Conservation (phyloP, 208 protist species). For the Leptomonas seymouri region DNA sequence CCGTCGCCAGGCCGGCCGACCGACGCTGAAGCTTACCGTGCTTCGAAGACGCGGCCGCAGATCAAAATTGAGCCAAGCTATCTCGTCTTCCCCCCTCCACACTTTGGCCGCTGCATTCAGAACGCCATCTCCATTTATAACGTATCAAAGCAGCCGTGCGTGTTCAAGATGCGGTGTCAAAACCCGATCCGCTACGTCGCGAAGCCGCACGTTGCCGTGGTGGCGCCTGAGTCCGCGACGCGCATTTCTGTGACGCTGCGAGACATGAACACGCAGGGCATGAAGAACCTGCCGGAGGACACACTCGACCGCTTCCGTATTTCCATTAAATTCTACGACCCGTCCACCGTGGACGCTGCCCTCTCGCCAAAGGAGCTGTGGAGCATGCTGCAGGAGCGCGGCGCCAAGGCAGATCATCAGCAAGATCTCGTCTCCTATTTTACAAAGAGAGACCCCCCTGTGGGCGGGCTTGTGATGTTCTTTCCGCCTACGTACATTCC, state of each 20-base stretch:
- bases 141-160: conserved; percentile 43
- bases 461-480: conserved; percentile 45
- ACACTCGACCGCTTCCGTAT: conserved; percentile 56
- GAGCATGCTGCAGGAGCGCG: conserved; percentile 27
- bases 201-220: conserved; percentile 58
- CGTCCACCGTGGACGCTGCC: conserved; percentile 13
- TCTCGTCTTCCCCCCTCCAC: conserved; percentile 71
- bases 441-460: conserved; percentile 30
- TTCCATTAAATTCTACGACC: conserved; percentile 40
- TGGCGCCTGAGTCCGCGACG: conserved; percentile 49
- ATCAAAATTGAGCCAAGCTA: conserved; percentile 64
- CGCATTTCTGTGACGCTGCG: conserved; percentile 63
- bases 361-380: conserved; percentile 39
- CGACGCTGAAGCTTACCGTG: not conserved
- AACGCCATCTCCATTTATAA: conserved; percentile 75
- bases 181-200: conserved; percentile 73
- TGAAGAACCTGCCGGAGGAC: conserved; percentile 36
- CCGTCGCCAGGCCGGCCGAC: not conserved
- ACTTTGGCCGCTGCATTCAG: conserved; percentile 63
- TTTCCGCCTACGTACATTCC: conserved; percentile 43
- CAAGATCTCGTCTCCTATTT: conserved; percentile 52
- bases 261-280: conserved; percentile 34
- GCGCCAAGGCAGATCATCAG: conserved; percentile 40
- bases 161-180: conserved; percentile 71
- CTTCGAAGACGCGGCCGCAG: conserved; percentile 26